Conservation (phyloP, 306 rosid genomes). For the Oemleria cerasiformis region DNA sequence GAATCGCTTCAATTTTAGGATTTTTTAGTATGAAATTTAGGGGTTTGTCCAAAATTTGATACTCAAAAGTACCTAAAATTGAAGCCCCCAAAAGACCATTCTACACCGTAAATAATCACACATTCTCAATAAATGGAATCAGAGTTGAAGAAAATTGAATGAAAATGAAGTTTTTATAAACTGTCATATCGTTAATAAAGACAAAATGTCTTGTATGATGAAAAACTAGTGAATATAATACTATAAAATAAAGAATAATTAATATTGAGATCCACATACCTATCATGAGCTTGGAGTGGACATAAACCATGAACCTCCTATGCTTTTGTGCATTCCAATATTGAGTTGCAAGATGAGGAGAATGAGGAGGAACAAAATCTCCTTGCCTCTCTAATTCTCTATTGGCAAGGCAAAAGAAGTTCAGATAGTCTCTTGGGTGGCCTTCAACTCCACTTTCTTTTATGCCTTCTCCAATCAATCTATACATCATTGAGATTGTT, state of each 20-base stretch:
- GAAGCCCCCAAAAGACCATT: no score
- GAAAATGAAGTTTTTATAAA: no score
- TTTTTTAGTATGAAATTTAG: no score
- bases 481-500: constrained; percentile 88
- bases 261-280: constrained; percentile 40
- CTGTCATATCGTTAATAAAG: no score
- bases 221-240: not conserved
- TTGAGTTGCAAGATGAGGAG: constrained; percentile 62
- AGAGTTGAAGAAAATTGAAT: no score
- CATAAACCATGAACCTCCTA: constrained; percentile 95
- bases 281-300: constrained; percentile 95
- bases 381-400: constrained; percentile 57
- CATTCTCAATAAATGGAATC: no score
- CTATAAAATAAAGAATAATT: not conserved
- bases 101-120: no score
- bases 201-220: no score
- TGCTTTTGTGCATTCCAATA: constrained; percentile 79
- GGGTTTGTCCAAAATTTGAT: no score
- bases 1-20: no score
- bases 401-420: constrained; percentile 91
- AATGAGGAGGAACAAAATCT: constrained; percentile 65
- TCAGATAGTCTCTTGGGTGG: constrained; percentile 86
- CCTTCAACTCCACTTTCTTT: constrained; percentile 54
- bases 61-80: no score
- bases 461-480: constrained; percentile 77